A percentile compares a stretch with the other conserved stretches of the same genome.
Conservation (phyloP, 768 basidiomycete genomes). For the Calocybe gangraenosa region DNA sequence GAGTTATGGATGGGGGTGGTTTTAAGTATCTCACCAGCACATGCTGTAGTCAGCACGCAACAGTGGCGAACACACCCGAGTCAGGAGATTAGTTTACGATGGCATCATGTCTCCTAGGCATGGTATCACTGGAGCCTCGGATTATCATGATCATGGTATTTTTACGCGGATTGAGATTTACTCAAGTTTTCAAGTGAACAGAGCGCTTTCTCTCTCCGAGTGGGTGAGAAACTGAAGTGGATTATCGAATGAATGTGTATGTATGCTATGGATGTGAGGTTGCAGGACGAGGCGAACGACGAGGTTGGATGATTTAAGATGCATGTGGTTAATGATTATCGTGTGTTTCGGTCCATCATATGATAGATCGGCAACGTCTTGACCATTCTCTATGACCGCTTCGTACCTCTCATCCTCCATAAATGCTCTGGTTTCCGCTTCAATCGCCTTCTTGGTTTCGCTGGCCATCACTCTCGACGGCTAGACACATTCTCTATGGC, state of each 20-base stretch:
- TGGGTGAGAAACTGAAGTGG: constrained; percentile 1
- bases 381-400: constrained; percentile 12
- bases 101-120: constrained; percentile 2
- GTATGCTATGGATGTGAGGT: too few relatives aligned
- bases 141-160: background rate
- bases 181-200: constrained; percentile 5
- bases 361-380: constrained; percentile 9
- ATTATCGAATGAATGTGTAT: too few relatives aligned
- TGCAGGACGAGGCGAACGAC: too few relatives aligned
- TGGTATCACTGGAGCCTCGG: background rate
- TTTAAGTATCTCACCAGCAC: constrained; percentile 12
- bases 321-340: too few relatives aligned
- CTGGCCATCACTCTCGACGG: constrained; percentile 31
- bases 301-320: too few relatives aligned
- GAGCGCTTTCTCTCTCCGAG: constrained; percentile 1
- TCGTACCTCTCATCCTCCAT: constrained; percentile 4
- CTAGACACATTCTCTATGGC: constrained; percentile 35
- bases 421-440: constrained; percentile 20
- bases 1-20: background rate
- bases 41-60: constrained; percentile 7
- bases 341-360: too few relatives aligned
- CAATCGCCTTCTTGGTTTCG: constrained; percentile 28
- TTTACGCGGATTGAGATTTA: constrained; percentile 4
- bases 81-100: background rate
- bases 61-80: constrained; percentile 4